Base-by-base conservation (phyloP, 2,329 filamentous ascomycete species). In the Pseudogymnoascus sp. region DNA sequence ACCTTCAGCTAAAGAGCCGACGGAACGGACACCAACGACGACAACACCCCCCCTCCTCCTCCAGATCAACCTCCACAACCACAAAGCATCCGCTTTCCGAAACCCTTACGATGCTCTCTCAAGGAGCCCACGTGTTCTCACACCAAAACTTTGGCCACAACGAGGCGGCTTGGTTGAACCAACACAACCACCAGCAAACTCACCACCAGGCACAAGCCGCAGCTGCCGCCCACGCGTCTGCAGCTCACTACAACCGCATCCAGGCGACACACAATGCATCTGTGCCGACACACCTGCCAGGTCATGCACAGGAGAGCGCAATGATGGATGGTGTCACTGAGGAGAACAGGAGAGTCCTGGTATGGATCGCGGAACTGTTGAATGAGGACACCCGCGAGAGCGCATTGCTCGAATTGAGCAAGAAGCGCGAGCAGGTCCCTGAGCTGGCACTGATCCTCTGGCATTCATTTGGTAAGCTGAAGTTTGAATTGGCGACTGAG, bases 381-480 rank as follows among this genome's bases (percentile, higher is more conserved):
- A 93, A 92, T 74, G 90, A 93, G 68, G 86, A 83, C 70, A 93
- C 92, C 29, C 85, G 95, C 67, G 95, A 97, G 79, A 88, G 91
- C 4, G 95, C 95, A 60, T 82, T 99, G 62, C 82, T 99, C 72
- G 95, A 99, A 76, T 82, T 99, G 61, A 97, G 93, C 79, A 99
- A 99, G 82, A 99, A 99, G 83, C 83, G 95, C 64, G 95, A 99
- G 77, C 95, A 97, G 77, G 95, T 99, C 14, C 93, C 95, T 0
- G 95, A 99, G 79, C 81, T 99, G 65, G 95, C 95, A 56, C 80
- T 99, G 71, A 96, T 99, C 66, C 81, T 99, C 66, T 99, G 95
- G 95, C 95, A 99, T 76, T 97, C 93, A 3, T 97, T 97, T 73
- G 95, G 93, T 96, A 84, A 68, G 86, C 76, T 62, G 14, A 24